These are phyloP conservation scores for Phytophthora ramorum DNA, from an alignment of 352 stramenopile genomes.

Conservation along the genomic window DNA sequence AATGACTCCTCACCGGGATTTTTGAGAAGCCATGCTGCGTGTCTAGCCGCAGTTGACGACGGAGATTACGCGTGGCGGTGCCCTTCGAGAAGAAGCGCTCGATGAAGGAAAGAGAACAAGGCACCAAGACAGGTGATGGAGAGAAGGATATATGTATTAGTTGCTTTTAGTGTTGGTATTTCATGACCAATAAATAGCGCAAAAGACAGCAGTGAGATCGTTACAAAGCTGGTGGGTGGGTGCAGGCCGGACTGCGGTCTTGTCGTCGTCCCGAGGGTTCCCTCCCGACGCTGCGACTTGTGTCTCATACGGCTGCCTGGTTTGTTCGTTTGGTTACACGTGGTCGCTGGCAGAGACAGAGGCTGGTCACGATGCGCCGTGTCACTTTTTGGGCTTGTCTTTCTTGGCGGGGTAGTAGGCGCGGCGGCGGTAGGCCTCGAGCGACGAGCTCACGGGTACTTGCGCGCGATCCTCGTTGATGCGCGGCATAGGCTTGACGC, in stretches of 20 bases:
- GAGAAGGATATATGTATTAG: constrained; percentile 7
- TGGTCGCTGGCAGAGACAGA: constrained; percentile 6
- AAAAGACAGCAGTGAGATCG: neutral
- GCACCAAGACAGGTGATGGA: neutral
- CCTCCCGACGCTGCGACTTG: neutral
- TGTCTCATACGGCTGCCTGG: constrained; percentile 9
- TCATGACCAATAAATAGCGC: constrained; percentile 34
- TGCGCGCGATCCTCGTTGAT: constrained; percentile 41
- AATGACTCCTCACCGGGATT: neutral
- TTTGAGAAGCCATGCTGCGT: constrained; percentile 4
- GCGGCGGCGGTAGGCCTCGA: constrained; percentile 46
- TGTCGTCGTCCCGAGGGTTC: constrained; percentile 1
- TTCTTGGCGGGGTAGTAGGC: constrained; percentile 50
- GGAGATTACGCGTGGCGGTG: neutral
- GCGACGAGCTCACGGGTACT: constrained; percentile 27
- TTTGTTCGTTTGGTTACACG: neutral
- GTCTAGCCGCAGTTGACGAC: constrained; percentile 11
- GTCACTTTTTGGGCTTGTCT: constrained; percentile 41
- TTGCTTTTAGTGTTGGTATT: constrained; percentile 31
- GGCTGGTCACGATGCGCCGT: constrained; percentile 3
- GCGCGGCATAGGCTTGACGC: constrained; percentile 25
- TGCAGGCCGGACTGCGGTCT: neutral
- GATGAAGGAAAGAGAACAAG: neutral
- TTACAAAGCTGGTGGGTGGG: neutral
- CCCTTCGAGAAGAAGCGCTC: neutral